These are phyloP conservation scores for Chlorella sp. DNA, from an alignment of 139 green algal species.

Conservation along the genomic window DNA sequence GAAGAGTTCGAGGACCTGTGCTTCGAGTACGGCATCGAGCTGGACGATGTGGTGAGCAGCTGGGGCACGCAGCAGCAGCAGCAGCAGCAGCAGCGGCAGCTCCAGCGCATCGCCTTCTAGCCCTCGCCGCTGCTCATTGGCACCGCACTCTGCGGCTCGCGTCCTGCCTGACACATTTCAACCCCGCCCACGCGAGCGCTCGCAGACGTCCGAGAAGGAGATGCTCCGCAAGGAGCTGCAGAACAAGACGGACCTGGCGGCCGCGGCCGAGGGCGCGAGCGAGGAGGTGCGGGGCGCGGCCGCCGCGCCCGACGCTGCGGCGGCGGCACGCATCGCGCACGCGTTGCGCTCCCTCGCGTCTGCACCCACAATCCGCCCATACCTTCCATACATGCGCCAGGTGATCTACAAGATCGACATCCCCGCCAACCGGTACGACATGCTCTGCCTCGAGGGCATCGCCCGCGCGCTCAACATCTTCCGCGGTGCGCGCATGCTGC, in stretches of 20 bases:
- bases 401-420: slow-evolving; percentile 99
- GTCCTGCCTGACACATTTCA: too few species aligned
- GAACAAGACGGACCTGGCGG: slow-evolving; percentile 9
- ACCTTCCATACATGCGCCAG: background rate
- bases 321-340: too few species aligned
- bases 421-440: slow-evolving; percentile 99
- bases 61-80: background rate
- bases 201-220: slow-evolving; percentile 89
- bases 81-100: background rate
- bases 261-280: slow-evolving; percentile 39
- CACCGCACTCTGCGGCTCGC: too few species aligned
- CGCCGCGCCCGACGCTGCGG: too few species aligned
- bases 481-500: too few species aligned
- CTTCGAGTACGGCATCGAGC: slow-evolving; percentile 99
- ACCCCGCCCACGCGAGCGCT: too few species aligned
- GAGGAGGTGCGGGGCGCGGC: slow-evolving; percentile 59
- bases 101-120: too few species aligned
- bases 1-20: slow-evolving; percentile 97
- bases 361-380: too few species aligned
- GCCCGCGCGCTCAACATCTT: slow-evolving; percentile 97
- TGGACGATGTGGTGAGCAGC: slow-evolving; percentile 94
- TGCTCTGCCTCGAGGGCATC: slow-evolving; percentile 99
- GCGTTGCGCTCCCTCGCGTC: background rate
- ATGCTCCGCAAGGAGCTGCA: slow-evolving; percentile 89
- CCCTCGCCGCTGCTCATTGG: too few species aligned